Conservation (phyloP, 2,329 filamentous ascomycete species). For the Colletotrichum gigasporum region DNA sequence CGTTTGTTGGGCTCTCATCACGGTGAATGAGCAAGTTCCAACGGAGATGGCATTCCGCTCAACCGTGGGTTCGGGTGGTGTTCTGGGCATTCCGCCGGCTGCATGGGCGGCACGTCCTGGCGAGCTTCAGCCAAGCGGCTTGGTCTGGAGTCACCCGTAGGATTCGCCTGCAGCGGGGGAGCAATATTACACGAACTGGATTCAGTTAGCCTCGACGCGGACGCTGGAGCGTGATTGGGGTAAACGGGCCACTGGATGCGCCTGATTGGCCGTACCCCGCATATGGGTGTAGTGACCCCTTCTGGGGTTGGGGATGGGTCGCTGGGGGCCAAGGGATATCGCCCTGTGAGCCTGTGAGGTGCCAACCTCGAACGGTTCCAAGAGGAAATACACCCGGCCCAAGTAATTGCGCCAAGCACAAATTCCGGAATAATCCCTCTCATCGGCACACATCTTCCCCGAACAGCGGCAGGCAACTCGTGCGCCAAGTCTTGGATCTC, state of each 20-base stretch:
- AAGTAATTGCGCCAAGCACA: background rate
- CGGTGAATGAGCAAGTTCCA: background rate
- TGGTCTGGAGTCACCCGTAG: constrained; percentile 4
- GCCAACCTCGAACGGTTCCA: background rate
- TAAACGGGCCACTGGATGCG: background rate
- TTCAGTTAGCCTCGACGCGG: background rate
- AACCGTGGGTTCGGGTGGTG: background rate
- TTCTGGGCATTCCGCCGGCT: background rate
- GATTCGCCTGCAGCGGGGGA: constrained; percentile 2
- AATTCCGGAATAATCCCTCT: constrained; percentile 1
- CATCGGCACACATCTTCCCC: constrained; percentile 10
- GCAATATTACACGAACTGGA: background rate
- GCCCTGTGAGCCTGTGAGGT: too few species aligned
- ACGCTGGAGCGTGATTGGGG: background rate
- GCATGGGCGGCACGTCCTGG: background rate
- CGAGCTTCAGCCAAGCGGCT: constrained; percentile 2
- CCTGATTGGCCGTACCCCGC: constrained; percentile 10
- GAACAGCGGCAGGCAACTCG: constrained; percentile 2
- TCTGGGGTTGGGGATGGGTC: constrained; percentile 6
- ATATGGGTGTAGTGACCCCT: constrained; percentile 2
- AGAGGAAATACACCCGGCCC: constrained; percentile 3
- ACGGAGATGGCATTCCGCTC: background rate
- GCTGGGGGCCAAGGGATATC: background rate
- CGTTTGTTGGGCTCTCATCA: background rate
- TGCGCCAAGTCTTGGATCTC: constrained; percentile 11